Evolutionary conservation across 2,329 filamentous ascomycete genomes (phyloP), one percentile per base, ranked within the genome.

Genomic region (Akanthomyces lecanii): DNA sequence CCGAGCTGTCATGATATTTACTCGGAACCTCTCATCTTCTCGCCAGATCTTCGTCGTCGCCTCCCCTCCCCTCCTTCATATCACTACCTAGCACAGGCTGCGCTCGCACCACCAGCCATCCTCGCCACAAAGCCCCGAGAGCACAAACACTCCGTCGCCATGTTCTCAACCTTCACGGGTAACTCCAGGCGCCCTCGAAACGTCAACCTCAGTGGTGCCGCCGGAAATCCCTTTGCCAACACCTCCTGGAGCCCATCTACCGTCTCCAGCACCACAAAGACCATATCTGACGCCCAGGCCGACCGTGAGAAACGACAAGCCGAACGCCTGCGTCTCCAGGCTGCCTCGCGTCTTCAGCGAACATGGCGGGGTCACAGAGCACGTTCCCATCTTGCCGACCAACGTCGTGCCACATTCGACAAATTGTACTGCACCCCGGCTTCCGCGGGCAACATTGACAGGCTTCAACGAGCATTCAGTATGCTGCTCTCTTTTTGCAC

Each of bases 151-250:
- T 8, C 21, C 36, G 54, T 61, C 68, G 70, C 69, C 73, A 97
- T 97, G 94, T 96, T 95, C 78, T 88, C 90, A 65, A 92, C 90
- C 61, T 99, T 99, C 78, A 95, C 91, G 28, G 95, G 95, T 69
- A 91, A 79, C 76, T 91, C 92, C 70, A 88, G 91, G 71, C 90
- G 91, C 68, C 89, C 89, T 65, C 89, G 95, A 67, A 93, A 97
- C 74, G 92, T 98, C 73, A 97, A 98, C 77, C 88, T 99, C 65
- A 95, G 92, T 68, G 95, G 92, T 66, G 89, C 93, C 69, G 86
- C 85, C 67, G 81, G 81, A 57, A 96, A 97, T 71, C 91, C 92
- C 4, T 96, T 95, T 74, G 87, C 84, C 65, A 85, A 85, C 67
- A 82, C 82, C 38, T 79, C 81, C 48, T 85, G 86, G 81, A 78